phyloP scores from a whole-genome alignment of 2,329 filamentous ascomycete species.

The Trichothecium roseum region DNA sequence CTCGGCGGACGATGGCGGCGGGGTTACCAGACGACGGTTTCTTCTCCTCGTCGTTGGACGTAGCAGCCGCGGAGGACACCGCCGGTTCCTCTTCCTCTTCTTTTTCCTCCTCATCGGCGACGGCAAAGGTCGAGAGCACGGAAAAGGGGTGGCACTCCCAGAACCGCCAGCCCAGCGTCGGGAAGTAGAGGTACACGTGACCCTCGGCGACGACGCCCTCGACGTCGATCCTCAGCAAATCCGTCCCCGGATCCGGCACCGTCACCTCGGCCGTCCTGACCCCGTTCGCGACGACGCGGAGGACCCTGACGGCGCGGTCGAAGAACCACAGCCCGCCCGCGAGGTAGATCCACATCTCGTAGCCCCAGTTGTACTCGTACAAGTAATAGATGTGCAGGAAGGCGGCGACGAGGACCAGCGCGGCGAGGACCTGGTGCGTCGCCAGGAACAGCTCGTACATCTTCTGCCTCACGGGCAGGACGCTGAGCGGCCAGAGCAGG shows the following conservation, averaged over 20 bases:
- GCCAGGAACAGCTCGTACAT: slow-evolving; percentile 23
- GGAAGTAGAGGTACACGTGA: slow-evolving; percentile 23
- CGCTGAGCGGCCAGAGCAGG: slow-evolving; percentile 14
- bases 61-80: too few relatives aligned
- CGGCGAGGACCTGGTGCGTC: slow-evolving; percentile 18
- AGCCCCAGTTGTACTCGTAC: slow-evolving; percentile 23
- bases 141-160: slow-evolving; percentile 28
- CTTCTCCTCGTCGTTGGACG: slow-evolving; percentile 1
- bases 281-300: slow-evolving; percentile 13
- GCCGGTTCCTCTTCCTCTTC: not conserved
- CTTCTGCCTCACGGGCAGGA: slow-evolving; percentile 16
- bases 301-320: slow-evolving; percentile 17
- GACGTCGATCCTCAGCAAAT: slow-evolving; percentile 21
- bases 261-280: slow-evolving; percentile 12
- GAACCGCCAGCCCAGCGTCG: slow-evolving; percentile 21
- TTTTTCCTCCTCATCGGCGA: not conserved
- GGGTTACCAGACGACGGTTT: not conserved
- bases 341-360: slow-evolving; percentile 25
- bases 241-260: slow-evolving; percentile 11
- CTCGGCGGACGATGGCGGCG: not conserved
- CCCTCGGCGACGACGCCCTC: slow-evolving; percentile 12
- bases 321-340: slow-evolving; percentile 18
- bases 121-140: slow-evolving; percentile 7
- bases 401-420: slow-evolving; percentile 21
- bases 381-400: slow-evolving; percentile 25